Evolutionary conservation across 768 basidiomycete genomes (phyloP).

Genomic region (Suillus brevipes): DNA sequence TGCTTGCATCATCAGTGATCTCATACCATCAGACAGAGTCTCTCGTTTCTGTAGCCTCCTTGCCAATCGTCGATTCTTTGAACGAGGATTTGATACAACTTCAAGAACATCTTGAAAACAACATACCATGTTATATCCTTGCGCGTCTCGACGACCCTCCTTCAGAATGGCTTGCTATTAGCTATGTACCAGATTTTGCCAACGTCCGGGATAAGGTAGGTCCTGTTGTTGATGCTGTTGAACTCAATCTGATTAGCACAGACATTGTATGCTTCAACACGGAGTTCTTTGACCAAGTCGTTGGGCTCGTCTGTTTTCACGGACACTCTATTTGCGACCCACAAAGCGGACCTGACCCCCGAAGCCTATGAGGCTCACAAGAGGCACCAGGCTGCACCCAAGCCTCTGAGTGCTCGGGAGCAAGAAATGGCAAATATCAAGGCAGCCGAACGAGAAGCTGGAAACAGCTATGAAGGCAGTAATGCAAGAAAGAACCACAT

Average conservation of each 20-base stretch:
- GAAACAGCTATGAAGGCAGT: constrained; percentile 57
- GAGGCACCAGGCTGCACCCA: constrained; percentile 68
- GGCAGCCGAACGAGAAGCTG: constrained; percentile 68
- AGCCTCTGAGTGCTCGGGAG: constrained; percentile 82
- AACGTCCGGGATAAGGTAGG: constrained; percentile 78
- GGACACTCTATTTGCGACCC: constrained; percentile 77
- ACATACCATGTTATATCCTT: constrained; percentile 75
- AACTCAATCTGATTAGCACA: constrained; percentile 26
- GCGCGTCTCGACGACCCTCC: constrained; percentile 60
- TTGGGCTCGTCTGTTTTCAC: constrained; percentile 74
- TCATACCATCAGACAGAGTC: constrained; percentile 51
- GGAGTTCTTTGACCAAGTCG: constrained; percentile 65
- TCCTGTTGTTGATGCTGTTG: constrained; percentile 9
- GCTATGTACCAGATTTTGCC: constrained; percentile 81
- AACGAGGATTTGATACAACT: constrained; percentile 61
- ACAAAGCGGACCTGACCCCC: constrained; percentile 63
- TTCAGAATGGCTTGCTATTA: constrained; percentile 70
- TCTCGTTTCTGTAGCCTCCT: constrained; percentile 58
- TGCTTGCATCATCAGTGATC: constrained; percentile 15
- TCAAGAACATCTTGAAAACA: constrained; percentile 56
- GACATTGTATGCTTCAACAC: constrained; percentile 90
- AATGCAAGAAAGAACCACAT: constrained; percentile 55
- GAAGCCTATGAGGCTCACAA: constrained; percentile 75
- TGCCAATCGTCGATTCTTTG: constrained; percentile 52
- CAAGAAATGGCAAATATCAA: constrained; percentile 77